phyloP scores from a whole-genome alignment of 768 basidiomycete species.

The Pleurotus pulmonarius region DNA sequence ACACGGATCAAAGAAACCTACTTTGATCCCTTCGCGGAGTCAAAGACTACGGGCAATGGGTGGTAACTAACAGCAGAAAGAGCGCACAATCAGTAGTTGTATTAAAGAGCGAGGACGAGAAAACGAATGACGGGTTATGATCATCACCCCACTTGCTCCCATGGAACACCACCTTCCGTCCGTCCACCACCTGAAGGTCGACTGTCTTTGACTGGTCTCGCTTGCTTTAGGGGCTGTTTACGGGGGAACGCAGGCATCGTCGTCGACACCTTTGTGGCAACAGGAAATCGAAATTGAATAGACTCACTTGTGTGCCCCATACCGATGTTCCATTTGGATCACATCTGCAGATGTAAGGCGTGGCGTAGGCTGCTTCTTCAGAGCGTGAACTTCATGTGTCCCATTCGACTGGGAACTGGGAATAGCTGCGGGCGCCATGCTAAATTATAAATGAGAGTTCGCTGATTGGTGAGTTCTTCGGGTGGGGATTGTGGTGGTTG shows the following conservation, averaged over 20 bases:
- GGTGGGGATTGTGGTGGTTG: neutral
- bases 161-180: constrained; percentile 9
- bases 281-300: constrained; percentile 7
- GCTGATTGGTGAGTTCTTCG: neutral
- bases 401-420: constrained; percentile 10
- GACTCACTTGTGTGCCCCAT: constrained; percentile 88
- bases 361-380: constrained; percentile 10
- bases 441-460: neutral
- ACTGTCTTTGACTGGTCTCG: constrained; percentile 12
- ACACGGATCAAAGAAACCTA: constrained; percentile 36
- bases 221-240: constrained; percentile 17
- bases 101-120: constrained; percentile 17
- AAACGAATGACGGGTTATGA: constrained; percentile 17
- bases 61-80: constrained; percentile 77
- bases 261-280: constrained; percentile 1
- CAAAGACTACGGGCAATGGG: constrained; percentile 92
- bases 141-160: constrained; percentile 11
- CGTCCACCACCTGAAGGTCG: constrained; percentile 10
- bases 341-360: constrained; percentile 61
- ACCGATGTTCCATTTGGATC: constrained; percentile 76
- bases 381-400: constrained; percentile 10
- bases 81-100: constrained; percentile 32
- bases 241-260: constrained; percentile 14
- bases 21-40: constrained; percentile 85
- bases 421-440: constrained; percentile 10